phyloP scores from a whole-genome alignment of 2,329 filamentous ascomycete genomes.

The Penicillium sclerotiorum region DNA sequence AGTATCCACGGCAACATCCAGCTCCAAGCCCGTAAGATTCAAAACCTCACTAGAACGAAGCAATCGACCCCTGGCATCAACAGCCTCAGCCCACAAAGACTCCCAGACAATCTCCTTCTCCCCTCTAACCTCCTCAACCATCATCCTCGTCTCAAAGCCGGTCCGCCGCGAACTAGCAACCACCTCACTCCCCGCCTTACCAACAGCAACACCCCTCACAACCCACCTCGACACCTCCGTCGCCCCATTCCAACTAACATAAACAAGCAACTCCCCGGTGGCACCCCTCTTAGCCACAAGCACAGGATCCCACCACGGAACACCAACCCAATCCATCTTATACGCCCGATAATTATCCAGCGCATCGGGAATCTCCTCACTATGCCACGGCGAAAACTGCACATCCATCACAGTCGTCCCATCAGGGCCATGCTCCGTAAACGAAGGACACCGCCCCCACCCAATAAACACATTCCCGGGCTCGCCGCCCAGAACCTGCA shows the following conservation, averaged over 20 bases:
- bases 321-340: conserved; percentile 14
- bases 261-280: conserved; percentile 4
- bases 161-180: background rate
- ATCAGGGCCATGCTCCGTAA: conserved; percentile 9
- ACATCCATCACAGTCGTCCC: conserved; percentile 12
- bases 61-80: conserved; percentile 1
- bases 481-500: conserved; percentile 1
- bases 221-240: conserved; percentile 8
- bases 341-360: conserved; percentile 15
- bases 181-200: background rate
- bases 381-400: conserved; percentile 17
- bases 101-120: conserved; percentile 2
- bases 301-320: conserved; percentile 6
- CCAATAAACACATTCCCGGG: conserved; percentile 13
- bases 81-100: conserved; percentile 11
- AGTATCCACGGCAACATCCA: conserved; percentile 5
- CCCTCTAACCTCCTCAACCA: background rate
- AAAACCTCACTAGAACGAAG: conserved; percentile 9
- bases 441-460: conserved; percentile 13
- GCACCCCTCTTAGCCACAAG: background rate
- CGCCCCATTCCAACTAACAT: conserved; percentile 17
- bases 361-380: conserved; percentile 10
- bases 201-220: background rate
- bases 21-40: background rate
- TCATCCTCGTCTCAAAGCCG: conserved; percentile 13